Base-by-base conservation (phyloP, 495 filamentous ascomycete species). In the Hypoxylon trugodes region DNA sequence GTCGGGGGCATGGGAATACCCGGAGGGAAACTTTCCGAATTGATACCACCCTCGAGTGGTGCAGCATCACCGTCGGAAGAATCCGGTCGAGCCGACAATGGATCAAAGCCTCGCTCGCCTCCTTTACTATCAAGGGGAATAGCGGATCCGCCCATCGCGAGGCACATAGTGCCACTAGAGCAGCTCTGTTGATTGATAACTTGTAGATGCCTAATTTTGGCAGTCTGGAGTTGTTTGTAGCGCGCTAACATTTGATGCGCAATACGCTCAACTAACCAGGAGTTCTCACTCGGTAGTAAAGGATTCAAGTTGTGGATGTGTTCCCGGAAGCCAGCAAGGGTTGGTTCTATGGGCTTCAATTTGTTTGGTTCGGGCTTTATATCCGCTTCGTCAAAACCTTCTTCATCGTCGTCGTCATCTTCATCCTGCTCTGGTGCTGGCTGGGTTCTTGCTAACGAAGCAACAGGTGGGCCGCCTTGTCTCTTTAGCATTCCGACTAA, bases 1-100 rank as follows among this genome's bases (percentile, higher is more conserved):
- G 93, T 90, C 1, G 92, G 93, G 18, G 94, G 94, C 66, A 90
- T 84, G 6, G 91, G 92, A 30, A 97, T 90, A 16, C 92, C 92
- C 8, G 73, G 71, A 4, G 94, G 93, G 68, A 97, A 96, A 38
- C 76, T 82, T 21, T 84, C 82, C 12, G 86, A 83, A 6, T 84
- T 84, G 48, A 93, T 86, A 9, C 85, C 80, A 25, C 87, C 87
- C 69, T 96, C 86, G 6, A 84, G 72, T 12, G 80, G 79, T 47
- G 87, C 88, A 37, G 81, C 76, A 45, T 88, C 86, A 18, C 90
- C 89, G 33, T 88, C 86, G 2, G 82, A 81, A 37, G 82, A 83
- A 59, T 85, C 84, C 41, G 78, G 80, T n/a, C 71, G 70, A 21
- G 71, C 58, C 8, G 77, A 77, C 10, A 77, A 46, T 6, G 75